Conservation (phyloP, 2,329 filamentous ascomycete species). For the Cladosporium austrohemisphaericum region DNA sequence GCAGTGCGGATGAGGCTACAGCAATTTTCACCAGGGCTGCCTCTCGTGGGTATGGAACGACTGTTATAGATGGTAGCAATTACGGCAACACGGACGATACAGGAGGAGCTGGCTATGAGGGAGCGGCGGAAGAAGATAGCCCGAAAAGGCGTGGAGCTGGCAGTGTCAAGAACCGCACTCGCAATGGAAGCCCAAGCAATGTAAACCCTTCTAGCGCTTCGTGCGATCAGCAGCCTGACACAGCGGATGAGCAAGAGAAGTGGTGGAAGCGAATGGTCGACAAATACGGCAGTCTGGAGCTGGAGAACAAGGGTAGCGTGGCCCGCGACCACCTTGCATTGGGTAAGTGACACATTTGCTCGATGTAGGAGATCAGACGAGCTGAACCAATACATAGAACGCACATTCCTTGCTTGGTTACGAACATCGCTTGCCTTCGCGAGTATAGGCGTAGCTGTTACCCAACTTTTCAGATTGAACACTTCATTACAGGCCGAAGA, state of each 20-base stretch:
- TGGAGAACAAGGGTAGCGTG: conserved; percentile 83
- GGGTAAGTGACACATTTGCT: conserved; percentile 48
- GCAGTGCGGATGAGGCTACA: conserved; percentile 41
- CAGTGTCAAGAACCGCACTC: conserved; percentile 19
- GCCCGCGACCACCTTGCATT: conserved; percentile 77
- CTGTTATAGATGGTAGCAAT: neutral
- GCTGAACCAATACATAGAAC: conserved; percentile 51
- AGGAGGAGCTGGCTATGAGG: conserved; percentile 22
- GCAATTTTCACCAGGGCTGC: conserved; percentile 33
- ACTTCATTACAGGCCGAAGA: conserved; percentile 50
- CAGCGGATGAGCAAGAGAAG: conserved; percentile 27
- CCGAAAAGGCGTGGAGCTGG: conserved; percentile 16
- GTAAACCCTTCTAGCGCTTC: neutral
- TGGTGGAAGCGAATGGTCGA: conserved; percentile 57
- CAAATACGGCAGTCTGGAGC: conserved; percentile 64
- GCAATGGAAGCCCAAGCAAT: conserved; percentile 10
- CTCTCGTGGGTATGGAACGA: neutral
- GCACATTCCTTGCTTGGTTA: conserved; percentile 82
- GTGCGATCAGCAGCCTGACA: neutral
- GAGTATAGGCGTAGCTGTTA: conserved; percentile 77
- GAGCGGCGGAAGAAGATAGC: conserved; percentile 19
- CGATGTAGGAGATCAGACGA: neutral
- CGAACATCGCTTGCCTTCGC: conserved; percentile 78
- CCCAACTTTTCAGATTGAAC: conserved; percentile 80
- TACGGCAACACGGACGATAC: conserved; percentile 8